Conservation (phyloP, 129 eudicot species). For the Artemisia argyi region DNA sequence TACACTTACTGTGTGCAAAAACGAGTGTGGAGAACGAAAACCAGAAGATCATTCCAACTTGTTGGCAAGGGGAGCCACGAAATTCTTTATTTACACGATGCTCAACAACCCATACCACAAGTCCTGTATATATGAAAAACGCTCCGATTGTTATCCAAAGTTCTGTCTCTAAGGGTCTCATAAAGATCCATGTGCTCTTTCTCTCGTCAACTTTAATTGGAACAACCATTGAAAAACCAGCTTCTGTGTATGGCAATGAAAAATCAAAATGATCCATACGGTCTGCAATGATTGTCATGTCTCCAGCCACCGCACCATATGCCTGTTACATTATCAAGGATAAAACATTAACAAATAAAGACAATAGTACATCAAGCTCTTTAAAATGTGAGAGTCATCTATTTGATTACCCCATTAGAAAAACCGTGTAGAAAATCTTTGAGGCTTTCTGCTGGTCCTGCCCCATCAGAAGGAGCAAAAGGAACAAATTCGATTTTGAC, state of each 20-base stretch:
- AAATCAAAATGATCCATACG: conserved; percentile 44
- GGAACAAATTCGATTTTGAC: conserved; percentile 41
- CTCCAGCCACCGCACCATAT: conserved; percentile 50
- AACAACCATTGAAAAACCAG: conserved; percentile 44
- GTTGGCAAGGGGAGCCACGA: conserved; percentile 39
- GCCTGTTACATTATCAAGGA: neutral
- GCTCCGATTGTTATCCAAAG: conserved; percentile 50
- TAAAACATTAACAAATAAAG: neutral
- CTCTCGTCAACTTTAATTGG: conserved; percentile 37
- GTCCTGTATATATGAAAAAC: conserved; percentile 51
- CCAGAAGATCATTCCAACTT: conserved; percentile 51
- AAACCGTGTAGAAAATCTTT: conserved; percentile 30
- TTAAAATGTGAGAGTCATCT: too few species aligned
- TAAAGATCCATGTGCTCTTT: conserved; percentile 55
- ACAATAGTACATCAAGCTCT: too few species aligned
- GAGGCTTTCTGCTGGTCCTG: neutral
- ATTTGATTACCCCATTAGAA: conserved; percentile 33
- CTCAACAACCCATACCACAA: conserved; percentile 60
- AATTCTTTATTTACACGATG: conserved; percentile 49
- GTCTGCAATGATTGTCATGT: conserved; percentile 39
- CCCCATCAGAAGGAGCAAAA: conserved; percentile 20
- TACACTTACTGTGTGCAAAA: conserved; percentile 55
- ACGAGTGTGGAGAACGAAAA: conserved; percentile 64
- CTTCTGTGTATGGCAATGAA: conserved; percentile 50
- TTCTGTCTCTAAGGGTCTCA: conserved; percentile 44